Percentiles rank a stretch among this genome's conserved stretches.
These are phyloP conservation scores for Penicillium ochrochloron DNA, from an alignment of 495 filamentous ascomycete genomes.

Conservation along the genomic window DNA sequence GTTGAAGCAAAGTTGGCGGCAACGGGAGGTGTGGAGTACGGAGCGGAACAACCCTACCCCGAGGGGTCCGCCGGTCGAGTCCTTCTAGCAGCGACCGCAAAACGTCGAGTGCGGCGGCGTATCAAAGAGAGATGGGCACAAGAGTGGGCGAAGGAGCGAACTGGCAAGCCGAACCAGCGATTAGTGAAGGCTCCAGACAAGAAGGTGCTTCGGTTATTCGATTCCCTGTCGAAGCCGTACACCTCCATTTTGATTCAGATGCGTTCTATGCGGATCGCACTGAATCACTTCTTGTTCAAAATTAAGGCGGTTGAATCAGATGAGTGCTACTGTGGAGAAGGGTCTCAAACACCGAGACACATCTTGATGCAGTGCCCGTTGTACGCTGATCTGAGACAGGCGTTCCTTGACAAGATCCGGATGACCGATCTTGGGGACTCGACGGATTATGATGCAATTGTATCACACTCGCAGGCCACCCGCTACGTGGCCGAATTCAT, in stretches of 20 bases:
- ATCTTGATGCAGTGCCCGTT: no score
- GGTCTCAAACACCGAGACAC: no score
- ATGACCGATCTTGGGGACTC: no score
- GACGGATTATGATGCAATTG: neutral
- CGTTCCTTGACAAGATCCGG: no score
- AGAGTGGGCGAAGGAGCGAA: neutral
- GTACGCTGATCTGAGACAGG: no score
- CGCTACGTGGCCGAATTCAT: no score
- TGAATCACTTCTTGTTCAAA: neutral
- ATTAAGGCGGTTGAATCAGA: neutral
- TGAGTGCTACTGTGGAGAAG: neutral
- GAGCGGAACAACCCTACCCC: neutral
- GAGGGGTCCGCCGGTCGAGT: neutral
- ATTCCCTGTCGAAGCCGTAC: neutral
- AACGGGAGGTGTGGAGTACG: neutral
- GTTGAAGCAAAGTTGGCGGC: neutral
- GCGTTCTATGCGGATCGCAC: neutral
- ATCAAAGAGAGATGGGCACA: no score
- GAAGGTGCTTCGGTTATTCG: no score
- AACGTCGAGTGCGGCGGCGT: no score
- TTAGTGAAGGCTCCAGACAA: no score
- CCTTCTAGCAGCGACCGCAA: no score
- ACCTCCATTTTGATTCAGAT: neutral
- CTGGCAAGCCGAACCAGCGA: neutral
- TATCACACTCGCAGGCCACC: no score